Evolutionary conservation across 805 yeast species (phyloP).

Genomic region (Komagataella pseudopastoris): DNA sequence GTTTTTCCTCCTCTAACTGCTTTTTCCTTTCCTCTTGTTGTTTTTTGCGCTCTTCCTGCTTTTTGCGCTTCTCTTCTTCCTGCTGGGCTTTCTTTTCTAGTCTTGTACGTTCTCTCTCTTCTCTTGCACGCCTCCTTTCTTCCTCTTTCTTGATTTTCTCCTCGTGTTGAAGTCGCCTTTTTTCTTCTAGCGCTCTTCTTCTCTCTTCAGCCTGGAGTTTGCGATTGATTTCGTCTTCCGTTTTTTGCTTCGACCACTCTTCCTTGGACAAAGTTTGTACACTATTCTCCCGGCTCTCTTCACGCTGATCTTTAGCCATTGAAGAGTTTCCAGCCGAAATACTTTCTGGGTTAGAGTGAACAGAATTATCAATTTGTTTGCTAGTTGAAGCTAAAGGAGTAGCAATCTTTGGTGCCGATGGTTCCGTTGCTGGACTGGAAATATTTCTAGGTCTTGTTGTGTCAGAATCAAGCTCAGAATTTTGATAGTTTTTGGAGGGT

Average conservation of each 20-base stretch:
- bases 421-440: not conserved
- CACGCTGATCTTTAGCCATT: not conserved
- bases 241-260: not conserved
- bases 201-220: not conserved
- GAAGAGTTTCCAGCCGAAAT: not conserved
- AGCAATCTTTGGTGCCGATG: not conserved
- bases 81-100: not conserved
- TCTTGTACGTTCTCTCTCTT: not conserved
- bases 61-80: not conserved
- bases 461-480: not conserved
- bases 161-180: not conserved
- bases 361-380: not conserved
- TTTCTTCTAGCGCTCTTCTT: not conserved
- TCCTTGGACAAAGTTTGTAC: not conserved
- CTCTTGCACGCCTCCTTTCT: not conserved
- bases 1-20: not conserved
- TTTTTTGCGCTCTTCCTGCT: not conserved
- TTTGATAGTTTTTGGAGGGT: not conserved
- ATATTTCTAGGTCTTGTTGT: not conserved
- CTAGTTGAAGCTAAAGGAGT: not conserved
- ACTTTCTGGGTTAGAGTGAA: not conserved
- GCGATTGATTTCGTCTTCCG: not conserved
- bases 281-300: not conserved
- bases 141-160: not conserved
- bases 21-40: not conserved